phyloP scores from a whole-genome alignment of 192 early-diverging fungal species.

The Coemansia sp. region DNA sequence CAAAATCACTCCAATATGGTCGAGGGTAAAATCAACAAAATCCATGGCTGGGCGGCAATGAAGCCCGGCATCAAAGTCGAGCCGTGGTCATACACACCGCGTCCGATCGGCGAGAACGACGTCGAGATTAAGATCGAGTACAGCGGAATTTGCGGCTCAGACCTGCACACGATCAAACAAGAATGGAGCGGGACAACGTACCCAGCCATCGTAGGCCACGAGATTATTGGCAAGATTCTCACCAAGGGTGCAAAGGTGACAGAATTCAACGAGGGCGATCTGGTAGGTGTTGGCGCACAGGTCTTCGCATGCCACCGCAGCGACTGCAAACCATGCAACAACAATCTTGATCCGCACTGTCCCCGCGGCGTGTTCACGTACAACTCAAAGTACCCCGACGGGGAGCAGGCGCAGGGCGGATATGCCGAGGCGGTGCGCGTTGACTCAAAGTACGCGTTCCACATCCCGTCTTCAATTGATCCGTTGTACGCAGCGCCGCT shows the following conservation, averaged over 20 bases:
- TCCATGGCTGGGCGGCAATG: slow-evolving; percentile 50
- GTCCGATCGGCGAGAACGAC: slow-evolving; percentile 60
- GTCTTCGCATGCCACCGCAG: slow-evolving; percentile 57
- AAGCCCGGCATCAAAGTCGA: slow-evolving; percentile 36
- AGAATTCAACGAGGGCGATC: slow-evolving; percentile 56
- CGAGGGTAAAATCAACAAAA: slow-evolving; percentile 35
- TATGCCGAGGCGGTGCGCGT: slow-evolving; percentile 65
- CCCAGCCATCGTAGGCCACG: slow-evolving; percentile 65
- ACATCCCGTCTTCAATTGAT: slow-evolving; percentile 57
- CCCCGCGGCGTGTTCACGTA: slow-evolving; percentile 51
- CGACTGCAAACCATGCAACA: slow-evolving; percentile 57
- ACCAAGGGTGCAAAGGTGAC: slow-evolving; percentile 60
- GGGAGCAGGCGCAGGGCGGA: slow-evolving; percentile 58
- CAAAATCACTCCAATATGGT: background rate
- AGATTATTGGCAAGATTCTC: slow-evolving; percentile 65
- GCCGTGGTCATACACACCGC: slow-evolving; percentile 59
- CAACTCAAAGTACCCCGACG: slow-evolving; percentile 57
- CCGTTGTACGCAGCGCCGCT: slow-evolving; percentile 67
- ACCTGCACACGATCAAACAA: slow-evolving; percentile 67
- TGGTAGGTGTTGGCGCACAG: slow-evolving; percentile 69
- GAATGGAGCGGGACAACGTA: slow-evolving; percentile 58
- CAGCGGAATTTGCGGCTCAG: slow-evolving; percentile 78
- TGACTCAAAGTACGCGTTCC: slow-evolving; percentile 63
- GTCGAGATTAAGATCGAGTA: slow-evolving; percentile 74
- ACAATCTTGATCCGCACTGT: slow-evolving; percentile 50